Conservation (phyloP, 148 eudicot species). For the Drosera capensis region DNA sequence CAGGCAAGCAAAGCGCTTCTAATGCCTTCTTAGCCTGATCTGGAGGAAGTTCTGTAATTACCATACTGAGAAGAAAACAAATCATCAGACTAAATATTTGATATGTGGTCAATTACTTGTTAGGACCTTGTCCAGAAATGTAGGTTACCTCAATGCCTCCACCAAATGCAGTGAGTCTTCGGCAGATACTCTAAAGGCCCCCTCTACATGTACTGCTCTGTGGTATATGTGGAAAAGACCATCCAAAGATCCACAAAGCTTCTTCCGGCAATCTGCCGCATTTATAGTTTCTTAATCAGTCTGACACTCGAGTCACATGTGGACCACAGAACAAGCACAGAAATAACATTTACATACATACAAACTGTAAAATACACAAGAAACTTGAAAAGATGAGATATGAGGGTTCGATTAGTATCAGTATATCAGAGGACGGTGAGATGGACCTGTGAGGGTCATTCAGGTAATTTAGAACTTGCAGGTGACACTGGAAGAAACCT, state of each 20-base stretch:
- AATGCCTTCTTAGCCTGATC: slow-evolving; percentile 94
- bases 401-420: too few species aligned
- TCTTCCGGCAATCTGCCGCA: slow-evolving; percentile 72
- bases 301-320: too few species aligned
- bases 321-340: too few species aligned
- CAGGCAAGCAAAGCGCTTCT: slow-evolving; percentile 86
- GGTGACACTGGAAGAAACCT: too few species aligned
- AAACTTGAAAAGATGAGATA: too few species aligned
- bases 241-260: slow-evolving; percentile 82
- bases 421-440: too few species aligned
- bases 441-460: too few species aligned
- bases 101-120: background rate
- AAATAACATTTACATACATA: too few species aligned
- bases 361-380: too few species aligned
- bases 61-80: slow-evolving; percentile 45
- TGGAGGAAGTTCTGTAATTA: slow-evolving; percentile 90
- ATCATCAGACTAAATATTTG: slow-evolving; percentile 9
- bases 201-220: slow-evolving; percentile 68
- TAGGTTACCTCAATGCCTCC: slow-evolving; percentile 76
- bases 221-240: slow-evolving; percentile 93
- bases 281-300: slow-evolving; percentile 9
- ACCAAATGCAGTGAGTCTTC: slow-evolving; percentile 93
- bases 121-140: slow-evolving; percentile 3
- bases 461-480: too few species aligned
- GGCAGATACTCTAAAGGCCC: slow-evolving; percentile 79